Evolutionary conservation across 2,329 filamentous ascomycete species (phyloP).

Genomic region (Pestalotiopsis sp.): DNA sequence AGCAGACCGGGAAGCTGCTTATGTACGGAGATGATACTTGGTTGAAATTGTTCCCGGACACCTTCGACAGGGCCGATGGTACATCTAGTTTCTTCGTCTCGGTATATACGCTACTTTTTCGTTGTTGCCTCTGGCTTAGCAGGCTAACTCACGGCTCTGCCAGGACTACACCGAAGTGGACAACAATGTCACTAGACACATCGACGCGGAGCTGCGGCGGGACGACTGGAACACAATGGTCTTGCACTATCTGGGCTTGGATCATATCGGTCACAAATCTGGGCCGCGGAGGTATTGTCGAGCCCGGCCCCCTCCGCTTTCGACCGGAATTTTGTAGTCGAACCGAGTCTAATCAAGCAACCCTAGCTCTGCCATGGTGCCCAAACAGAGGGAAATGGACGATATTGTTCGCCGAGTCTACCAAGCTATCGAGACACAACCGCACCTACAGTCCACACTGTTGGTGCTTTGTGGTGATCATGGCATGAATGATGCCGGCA

Average conservation of each 20-base stretch:
- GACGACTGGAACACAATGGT: conserved; percentile 92
- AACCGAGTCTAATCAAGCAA: not conserved
- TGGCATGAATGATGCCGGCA: conserved; percentile 99
- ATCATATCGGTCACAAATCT: conserved; percentile 97
- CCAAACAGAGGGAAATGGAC: conserved; percentile 96
- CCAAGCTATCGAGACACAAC: conserved; percentile 67
- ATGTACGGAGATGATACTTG: conserved; percentile 99
- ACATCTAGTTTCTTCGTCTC: conserved; percentile 98
- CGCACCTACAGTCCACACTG: conserved; percentile 76
- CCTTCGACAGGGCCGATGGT: conserved; percentile 85
- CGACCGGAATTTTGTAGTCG: conserved; percentile 5
- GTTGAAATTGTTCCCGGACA: conserved; percentile 91
- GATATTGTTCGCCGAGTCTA: conserved; percentile 76
- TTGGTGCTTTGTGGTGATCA: conserved; percentile 91
- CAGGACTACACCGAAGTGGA: conserved; percentile 98
- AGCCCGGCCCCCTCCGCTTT: not conserved
- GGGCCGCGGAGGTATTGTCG: conserved; percentile 72
- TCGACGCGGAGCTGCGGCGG: conserved; percentile 72
- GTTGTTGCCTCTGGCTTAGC: conserved; percentile 21
- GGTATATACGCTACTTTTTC: conserved; percentile 53
- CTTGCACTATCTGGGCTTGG: conserved; percentile 91
- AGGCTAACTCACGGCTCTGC: conserved; percentile 17
- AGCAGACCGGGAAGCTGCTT: conserved; percentile 71
- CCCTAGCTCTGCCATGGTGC: conserved; percentile 82
- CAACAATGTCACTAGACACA: conserved; percentile 92